Evolutionary conservation across 2,329 filamentous ascomycete species (phyloP), one percentile per base, ranked within the genome.

Genomic region (Chrysoporthe austroafricana): DNA sequence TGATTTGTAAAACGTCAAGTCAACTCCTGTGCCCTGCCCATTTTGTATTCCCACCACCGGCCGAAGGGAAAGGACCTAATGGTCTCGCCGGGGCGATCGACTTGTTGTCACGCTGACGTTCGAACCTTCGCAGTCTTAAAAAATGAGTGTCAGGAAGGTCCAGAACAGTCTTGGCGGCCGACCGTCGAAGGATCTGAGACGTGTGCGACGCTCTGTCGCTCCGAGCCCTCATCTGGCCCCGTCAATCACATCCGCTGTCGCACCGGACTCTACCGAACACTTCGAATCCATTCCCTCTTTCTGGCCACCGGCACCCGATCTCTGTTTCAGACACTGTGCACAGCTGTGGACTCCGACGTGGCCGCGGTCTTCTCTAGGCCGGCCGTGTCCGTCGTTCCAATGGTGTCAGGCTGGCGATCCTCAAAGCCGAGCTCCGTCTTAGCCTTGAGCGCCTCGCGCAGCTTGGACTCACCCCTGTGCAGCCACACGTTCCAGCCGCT

Each of bases 401-500:
- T 21, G 58, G 60, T 66, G 42, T 64, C 58, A 7, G 66, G 68
- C 71, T 73, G 74, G 66, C 75, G 76, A 54, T 72, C 72, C 56
- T 75, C 71, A 50, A 77, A 74, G 32, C 73, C 73, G 21, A 75
- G 70, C 68, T 76, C 73, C 4, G 76, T 73, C 73, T 74, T 79
- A 75, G 65, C 80, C 76, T n/a, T 76, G 74, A 75, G 79, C 64
- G 68, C 84, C 76, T 73, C 81, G 61, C 76, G 77, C 56, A 87
- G 83, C 65, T 83, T 82, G 1, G 78, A 76, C 64, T 84, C 77
- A 64, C 79, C 81, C 42, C 82, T 81, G 42, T 76, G 72, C 75
- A 81, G 81, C 85, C 85, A 87, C 7, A 79, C 77, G 3, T 76
- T 76, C 73, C 80, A 85, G 42, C 83, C 82, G 67, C 77, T 78